Conservation (phyloP, 352 stramenopile genomes). For the Phytopythium delawarense region DNA sequence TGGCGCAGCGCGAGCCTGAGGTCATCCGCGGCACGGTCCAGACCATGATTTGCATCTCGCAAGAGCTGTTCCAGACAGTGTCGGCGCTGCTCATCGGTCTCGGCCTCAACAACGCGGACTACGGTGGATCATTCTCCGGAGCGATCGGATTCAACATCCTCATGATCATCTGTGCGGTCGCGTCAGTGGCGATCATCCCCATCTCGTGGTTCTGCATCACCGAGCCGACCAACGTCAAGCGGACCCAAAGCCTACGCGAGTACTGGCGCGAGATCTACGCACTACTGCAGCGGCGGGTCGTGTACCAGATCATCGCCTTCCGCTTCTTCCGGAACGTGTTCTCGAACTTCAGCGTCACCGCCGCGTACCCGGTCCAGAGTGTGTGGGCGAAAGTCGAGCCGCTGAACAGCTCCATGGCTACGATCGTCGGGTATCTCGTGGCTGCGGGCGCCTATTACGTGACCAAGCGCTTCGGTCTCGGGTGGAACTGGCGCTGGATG, state of each 20-base stretch:
- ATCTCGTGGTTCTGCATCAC: slow-evolving; percentile 54
- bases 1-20: slow-evolving; percentile 55
- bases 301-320: slow-evolving; percentile 54
- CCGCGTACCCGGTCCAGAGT: slow-evolving; percentile 36
- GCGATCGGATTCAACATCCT: slow-evolving; percentile 49
- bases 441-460: slow-evolving; percentile 24
- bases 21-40: slow-evolving; percentile 44
- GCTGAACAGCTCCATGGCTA: slow-evolving; percentile 36
- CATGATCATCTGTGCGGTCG: slow-evolving; percentile 36
- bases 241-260: slow-evolving; percentile 11
- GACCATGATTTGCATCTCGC: slow-evolving; percentile 51
- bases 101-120: slow-evolving; percentile 49
- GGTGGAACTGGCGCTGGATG: slow-evolving; percentile 53
- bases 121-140: slow-evolving; percentile 44
- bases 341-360: slow-evolving; percentile 36
- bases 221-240: slow-evolving; percentile 24
- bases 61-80: slow-evolving; percentile 29
- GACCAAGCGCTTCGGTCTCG: slow-evolving; percentile 30
- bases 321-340: slow-evolving; percentile 61
- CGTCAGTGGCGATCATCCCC: slow-evolving; percentile 25
- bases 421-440: slow-evolving; percentile 33
- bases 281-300: slow-evolving; percentile 46
- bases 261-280: slow-evolving; percentile 38
- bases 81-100: slow-evolving; percentile 49
- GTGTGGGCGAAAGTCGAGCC: slow-evolving; percentile 37